Evolutionary conservation across 306 rosid genomes (phyloP), one percentile per base, ranked within the genome.

Genomic region (Hippophae gyantsensis): DNA sequence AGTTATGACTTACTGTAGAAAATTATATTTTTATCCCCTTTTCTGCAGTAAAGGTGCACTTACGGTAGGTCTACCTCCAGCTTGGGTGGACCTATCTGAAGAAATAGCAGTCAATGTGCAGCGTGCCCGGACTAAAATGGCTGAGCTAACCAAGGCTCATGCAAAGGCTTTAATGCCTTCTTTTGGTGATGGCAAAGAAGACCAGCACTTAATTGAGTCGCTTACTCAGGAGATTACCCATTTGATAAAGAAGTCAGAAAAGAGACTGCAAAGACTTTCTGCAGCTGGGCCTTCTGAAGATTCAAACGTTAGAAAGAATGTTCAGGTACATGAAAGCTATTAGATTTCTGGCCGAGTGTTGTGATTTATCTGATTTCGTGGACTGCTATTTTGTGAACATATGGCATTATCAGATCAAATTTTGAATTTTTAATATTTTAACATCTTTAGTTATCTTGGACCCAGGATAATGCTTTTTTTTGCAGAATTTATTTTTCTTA

Each of bases 81-180:
- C 97, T 7, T 88, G 99, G 99, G 97, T 93, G 64, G 97, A 88
- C 84, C 70, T 88, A 13, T 93, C 97, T 13, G 99, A 93, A 80
- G 99, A 93, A 66, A 86, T 93, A 86, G 79, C 95, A 26, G 78
- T 78, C 58, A 73, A 84, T 54, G 90, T 93, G 69, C 99, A 93
- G 68, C 89, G 84, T 52, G 89, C 97, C 13, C 86, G 90, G 32
- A 64, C 56, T 56, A 88, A 82, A 73, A 93, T 93, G 99, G 81
- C 72, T 7, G 90, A 84, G 79, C 77, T 93, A 63, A 78, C 86
- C 65, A 93, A 84, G 81, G 94, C 95, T 71, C 99, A 93, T 64
- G 85, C 87, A 3, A 88, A 84, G 75, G 97, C 99, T 45, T 72
- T 93, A 65, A 88, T 88, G 99, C 99, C 99, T 42, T 86, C 95